A percentile compares a stretch with the other conserved stretches of the same genome.
phyloP scores from a whole-genome alignment of 1,284 basidiomycete species.

The Rhodotorula sp. region DNA sequence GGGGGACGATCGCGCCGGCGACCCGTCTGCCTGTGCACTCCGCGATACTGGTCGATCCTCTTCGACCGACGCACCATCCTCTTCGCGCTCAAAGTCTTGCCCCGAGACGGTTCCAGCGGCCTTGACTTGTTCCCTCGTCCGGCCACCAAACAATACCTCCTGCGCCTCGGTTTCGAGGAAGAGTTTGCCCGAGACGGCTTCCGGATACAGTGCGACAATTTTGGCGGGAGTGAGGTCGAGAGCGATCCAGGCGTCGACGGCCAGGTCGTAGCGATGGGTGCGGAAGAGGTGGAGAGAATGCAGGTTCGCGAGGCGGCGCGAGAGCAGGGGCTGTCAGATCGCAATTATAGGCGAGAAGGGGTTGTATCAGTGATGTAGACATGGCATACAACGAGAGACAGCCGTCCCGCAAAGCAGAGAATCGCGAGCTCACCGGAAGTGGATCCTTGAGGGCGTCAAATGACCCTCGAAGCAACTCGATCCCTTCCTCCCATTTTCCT shows the following conservation, averaged over 20 bases:
- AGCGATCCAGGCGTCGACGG: conserved; percentile 82
- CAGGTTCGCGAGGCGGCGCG: conserved; percentile 49
- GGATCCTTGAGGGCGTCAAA: not conserved
- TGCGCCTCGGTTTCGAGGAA: conserved; percentile 65
- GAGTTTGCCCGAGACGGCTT: conserved; percentile 74
- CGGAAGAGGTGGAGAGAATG: conserved; percentile 72
- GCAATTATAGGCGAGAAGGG: too few species aligned
- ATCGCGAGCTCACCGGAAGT: not conserved
- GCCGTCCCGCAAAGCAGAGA: too few species aligned
- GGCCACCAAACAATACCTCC: conserved; percentile 81
- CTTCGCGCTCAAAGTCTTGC: conserved; percentile 43
- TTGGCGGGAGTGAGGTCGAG: conserved; percentile 90
- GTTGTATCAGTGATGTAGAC: not conserved
- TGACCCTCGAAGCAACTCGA: conserved; percentile 10
- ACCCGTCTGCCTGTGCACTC: not conserved
- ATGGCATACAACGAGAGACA: too few species aligned
- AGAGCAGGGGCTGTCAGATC: conserved; percentile 31
- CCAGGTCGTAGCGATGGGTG: conserved; percentile 64
- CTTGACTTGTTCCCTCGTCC: conserved; percentile 23
- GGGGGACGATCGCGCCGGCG: not conserved
- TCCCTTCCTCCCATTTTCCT: not conserved
- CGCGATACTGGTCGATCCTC: conserved; percentile 13
- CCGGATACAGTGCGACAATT: conserved; percentile 84
- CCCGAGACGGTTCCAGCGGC: not conserved
- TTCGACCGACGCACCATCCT: conserved; percentile 40